Base-by-base conservation (phyloP, 2,329 filamentous ascomycete genomes). In the Monosporascus sp. region DNA sequence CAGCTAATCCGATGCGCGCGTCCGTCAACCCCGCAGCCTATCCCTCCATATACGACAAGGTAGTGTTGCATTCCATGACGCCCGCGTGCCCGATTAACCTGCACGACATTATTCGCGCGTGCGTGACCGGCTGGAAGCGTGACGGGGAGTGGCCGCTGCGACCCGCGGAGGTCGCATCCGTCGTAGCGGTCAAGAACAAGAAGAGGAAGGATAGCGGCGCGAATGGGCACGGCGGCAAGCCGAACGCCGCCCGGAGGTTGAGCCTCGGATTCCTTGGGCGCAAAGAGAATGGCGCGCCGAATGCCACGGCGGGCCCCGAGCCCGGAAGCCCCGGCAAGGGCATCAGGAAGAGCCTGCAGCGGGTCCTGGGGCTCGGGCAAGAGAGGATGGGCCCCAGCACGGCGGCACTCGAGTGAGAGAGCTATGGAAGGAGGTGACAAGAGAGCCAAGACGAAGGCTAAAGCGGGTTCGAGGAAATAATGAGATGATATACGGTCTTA, bases 121-220 rank as follows among this genome's bases (percentile, higher is more conserved):
- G 93, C 59, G 91, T 97, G 1, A 80, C 87, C 27, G 93, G 93
- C 44, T 97, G 93, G 93, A 96, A 95, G 70, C 81, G 89, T 41
- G 90, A 94, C 63, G 92, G 91, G 17, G 90, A 96, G 69, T 97
- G 93, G 93, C 92, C 93, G 5, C 90, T 89, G 1, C 83, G 82
- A 60, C 68, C 77, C 0, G 72, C 73, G 18, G 64, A 78, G 47
- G 61, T 75, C 63, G 68, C 60, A 51, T 70, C 63, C 55, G 69
- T 60, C 11, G 64, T 72, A 4, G 70, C 68, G 3, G 63, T 69
- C 11, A 70, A 71, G 39, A 75, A 71, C 60, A 75, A 69, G 66
- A 76, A 49, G 57, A 63, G 60, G 46, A 31, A 57, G 55, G 37
- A 53, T 31, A 56, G 38, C 27, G 50, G 50, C 43, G 49, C 56